Percentiles rank a stretch among this genome's conserved stretches.
Conservation (phyloP, 371 early-diverging fungal species). For the Apophysomyces trapeziformis region DNA sequence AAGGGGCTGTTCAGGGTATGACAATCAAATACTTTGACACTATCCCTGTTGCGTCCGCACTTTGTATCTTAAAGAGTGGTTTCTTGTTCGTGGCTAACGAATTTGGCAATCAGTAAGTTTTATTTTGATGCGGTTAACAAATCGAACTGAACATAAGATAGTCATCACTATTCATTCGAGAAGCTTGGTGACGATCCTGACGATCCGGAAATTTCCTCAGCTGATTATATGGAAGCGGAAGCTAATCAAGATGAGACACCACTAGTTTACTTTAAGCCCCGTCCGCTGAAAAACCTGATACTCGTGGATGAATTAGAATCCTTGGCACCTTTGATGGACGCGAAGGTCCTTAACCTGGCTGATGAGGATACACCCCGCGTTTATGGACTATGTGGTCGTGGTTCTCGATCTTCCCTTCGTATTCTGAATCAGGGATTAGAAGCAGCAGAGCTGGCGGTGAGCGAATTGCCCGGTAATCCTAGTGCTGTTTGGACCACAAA, state of each 20-base stretch:
- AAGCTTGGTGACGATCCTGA: slow-evolving; percentile 91
- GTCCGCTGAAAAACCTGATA: slow-evolving; percentile 81
- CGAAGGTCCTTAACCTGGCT: slow-evolving; percentile 81
- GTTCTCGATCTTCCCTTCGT: slow-evolving; percentile 80
- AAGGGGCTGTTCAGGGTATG: slow-evolving; percentile 68
- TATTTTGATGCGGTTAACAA: not conserved
- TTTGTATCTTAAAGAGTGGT: slow-evolving; percentile 91
- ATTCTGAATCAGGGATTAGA: slow-evolving; percentile 94
- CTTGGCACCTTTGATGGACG: slow-evolving; percentile 76
- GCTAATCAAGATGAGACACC: slow-evolving; percentile 48
- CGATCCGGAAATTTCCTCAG: slow-evolving; percentile 76
- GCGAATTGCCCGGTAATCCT: slow-evolving; percentile 93
- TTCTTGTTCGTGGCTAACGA: slow-evolving; percentile 92
- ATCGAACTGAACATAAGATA: slow-evolving; percentile 22
- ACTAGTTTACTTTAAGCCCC: slow-evolving; percentile 78
- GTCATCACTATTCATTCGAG: slow-evolving; percentile 90
- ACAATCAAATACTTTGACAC: slow-evolving; percentile 96
- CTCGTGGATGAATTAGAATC: slow-evolving; percentile 91
- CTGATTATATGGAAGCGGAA: slow-evolving; percentile 69
- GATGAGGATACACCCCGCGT: slow-evolving; percentile 95
- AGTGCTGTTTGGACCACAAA: slow-evolving; percentile 95
- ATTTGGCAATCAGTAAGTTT: slow-evolving; percentile 87
- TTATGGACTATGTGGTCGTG: slow-evolving; percentile 88
- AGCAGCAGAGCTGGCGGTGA: slow-evolving; percentile 88
- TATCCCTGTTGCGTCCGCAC: slow-evolving; percentile 78